phyloP scores from a whole-genome alignment of 208 protist genomes.

The Angomonas desouzai region DNA sequence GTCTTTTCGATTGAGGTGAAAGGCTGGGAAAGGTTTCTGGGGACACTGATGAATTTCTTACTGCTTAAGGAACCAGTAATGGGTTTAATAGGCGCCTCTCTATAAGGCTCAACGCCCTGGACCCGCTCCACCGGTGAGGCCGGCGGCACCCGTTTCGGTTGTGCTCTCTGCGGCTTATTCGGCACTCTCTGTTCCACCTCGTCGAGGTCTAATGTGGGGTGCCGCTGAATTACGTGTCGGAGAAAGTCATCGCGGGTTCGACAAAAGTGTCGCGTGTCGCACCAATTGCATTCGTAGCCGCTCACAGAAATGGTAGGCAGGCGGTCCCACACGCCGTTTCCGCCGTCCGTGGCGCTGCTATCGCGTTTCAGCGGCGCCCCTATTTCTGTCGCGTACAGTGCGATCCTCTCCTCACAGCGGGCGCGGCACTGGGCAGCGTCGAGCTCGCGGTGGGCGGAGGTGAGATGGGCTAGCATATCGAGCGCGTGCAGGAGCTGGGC shows the following conservation, averaged over 20 bases:
- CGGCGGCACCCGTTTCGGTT: not conserved
- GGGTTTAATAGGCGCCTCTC: not conserved
- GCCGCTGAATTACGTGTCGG: constrained; percentile 63
- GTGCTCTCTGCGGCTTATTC: constrained; percentile 9
- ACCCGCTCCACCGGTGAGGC: constrained; percentile 2
- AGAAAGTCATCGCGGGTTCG: constrained; percentile 78
- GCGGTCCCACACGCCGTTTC: constrained; percentile 14
- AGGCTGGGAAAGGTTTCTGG: constrained; percentile 20
- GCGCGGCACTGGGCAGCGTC: constrained; percentile 37
- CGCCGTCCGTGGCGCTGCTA: not conserved
- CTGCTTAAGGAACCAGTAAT: not conserved
- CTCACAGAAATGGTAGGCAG: constrained; percentile 55
- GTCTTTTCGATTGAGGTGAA: not conserved
- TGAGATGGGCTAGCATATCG: constrained; percentile 75
- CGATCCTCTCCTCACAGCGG: constrained; percentile 57
- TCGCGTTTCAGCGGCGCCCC: constrained; percentile 45
- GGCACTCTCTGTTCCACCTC: constrained; percentile 57
- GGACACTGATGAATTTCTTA: constrained; percentile 21
- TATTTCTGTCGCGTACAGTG: constrained; percentile 49
- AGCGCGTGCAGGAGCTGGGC: constrained; percentile 38
- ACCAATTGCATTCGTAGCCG: constrained; percentile 88
- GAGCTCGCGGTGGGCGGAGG: constrained; percentile 41
- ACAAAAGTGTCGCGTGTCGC: constrained; percentile 34
- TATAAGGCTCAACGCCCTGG: not conserved
- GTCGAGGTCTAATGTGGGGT: constrained; percentile 69